These are phyloP conservation scores for Haematococcus sp. DNA, from an alignment of 139 green algal species.

Conservation along the genomic window DNA sequence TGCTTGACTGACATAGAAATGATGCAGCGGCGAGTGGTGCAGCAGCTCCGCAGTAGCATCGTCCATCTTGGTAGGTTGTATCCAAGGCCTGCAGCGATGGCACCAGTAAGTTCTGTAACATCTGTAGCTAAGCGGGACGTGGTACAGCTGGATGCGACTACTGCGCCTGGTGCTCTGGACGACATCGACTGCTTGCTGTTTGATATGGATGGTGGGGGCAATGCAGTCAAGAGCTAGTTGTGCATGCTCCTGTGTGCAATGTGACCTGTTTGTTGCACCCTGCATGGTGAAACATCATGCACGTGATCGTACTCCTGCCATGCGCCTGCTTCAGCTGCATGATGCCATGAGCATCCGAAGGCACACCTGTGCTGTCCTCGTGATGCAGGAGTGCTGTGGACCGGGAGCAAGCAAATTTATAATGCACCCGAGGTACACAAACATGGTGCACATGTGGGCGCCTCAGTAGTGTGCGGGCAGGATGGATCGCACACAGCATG, in stretches of 20 bases:
- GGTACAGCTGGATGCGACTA: no score
- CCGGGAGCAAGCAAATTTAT: not conserved
- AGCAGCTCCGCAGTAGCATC: no score
- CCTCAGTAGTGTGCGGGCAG: not conserved
- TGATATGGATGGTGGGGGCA: conserved; percentile 10
- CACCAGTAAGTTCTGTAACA: no score
- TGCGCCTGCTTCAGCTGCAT: not conserved
- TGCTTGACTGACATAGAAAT: no score
- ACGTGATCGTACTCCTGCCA: not conserved
- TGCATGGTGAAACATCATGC: not conserved
- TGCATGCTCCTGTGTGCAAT: not conserved
- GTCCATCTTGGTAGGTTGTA: no score
- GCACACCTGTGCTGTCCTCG: not conserved
- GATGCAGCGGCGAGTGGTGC: no score
- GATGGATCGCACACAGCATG: not conserved
- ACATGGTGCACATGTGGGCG: not conserved
- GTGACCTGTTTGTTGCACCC: not conserved
- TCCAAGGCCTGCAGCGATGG: no score
- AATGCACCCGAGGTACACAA: not conserved
- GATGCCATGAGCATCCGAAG: not conserved
- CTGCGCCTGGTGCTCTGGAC: not conserved
- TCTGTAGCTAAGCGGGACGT: no score
- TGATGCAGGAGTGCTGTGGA: conserved; percentile 15
- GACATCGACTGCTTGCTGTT: conserved; percentile 15
- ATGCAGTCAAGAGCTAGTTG: not conserved